These are phyloP conservation scores for Drechslerella coelobrocha DNA, from an alignment of 2,329 filamentous ascomycete genomes.

Conservation along the genomic window DNA sequence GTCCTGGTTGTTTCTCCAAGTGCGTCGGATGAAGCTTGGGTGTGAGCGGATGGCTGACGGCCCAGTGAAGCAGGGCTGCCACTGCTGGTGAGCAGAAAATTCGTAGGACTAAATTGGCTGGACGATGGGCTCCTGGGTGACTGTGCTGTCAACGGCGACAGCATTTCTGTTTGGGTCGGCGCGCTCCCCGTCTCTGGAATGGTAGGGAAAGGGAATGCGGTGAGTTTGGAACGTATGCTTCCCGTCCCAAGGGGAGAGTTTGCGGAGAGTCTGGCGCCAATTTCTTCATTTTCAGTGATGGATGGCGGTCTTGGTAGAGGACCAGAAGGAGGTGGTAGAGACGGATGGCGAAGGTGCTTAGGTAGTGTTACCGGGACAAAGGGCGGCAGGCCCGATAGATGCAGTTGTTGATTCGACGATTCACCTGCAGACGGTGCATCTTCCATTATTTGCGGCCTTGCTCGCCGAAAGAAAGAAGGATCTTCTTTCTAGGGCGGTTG, in stretches of 20 bases:
- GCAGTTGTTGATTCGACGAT: slow-evolving; percentile 9
- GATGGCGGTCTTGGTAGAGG: slow-evolving; percentile 37
- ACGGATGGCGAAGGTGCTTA: slow-evolving; percentile 34
- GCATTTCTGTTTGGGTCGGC: not conserved
- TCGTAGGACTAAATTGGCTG: slow-evolving; percentile 11
- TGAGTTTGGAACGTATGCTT: slow-evolving; percentile 19
- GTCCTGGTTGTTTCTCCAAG: slow-evolving; percentile 21
- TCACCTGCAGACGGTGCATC: not conserved
- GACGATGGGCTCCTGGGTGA: slow-evolving; percentile 4
- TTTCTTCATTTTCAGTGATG: slow-evolving; percentile 31
- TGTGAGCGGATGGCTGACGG: slow-evolving; percentile 27
- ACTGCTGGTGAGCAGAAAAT: not conserved
- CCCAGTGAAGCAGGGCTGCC: slow-evolving; percentile 1
- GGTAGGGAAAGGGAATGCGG: slow-evolving; percentile 32
- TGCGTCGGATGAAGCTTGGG: slow-evolving; percentile 43
- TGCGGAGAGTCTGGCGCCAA: slow-evolving; percentile 28
- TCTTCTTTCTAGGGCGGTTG: not conserved
- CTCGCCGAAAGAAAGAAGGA: not conserved
- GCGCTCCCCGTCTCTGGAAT: slow-evolving; percentile 10
- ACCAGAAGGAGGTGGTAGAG: slow-evolving; percentile 33
- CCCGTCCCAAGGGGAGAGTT: slow-evolving; percentile 13
- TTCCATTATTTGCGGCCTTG: slow-evolving; percentile 1
- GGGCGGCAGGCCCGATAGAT: slow-evolving; percentile 12
- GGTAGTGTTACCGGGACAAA: slow-evolving; percentile 16
- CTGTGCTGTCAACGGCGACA: not conserved